phyloP scores from a whole-genome alignment of 179 eudicot species.

The Beta lomatogona region DNA sequence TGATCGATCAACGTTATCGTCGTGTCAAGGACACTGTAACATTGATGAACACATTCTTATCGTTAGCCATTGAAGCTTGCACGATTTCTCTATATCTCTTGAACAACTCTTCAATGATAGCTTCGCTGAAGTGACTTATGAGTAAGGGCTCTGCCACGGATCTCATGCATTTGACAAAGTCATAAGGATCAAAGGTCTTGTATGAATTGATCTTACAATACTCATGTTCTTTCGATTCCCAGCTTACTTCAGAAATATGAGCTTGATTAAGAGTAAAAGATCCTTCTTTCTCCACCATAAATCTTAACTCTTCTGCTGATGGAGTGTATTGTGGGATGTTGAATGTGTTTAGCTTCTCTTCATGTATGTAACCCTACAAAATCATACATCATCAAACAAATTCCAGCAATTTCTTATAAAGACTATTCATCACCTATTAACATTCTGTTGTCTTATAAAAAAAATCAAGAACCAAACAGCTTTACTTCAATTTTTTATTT shows the following conservation, averaged over 20 bases:
- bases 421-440: too few species aligned
- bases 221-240: not conserved
- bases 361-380: conserved; percentile 6
- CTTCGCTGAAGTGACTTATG: conserved; percentile 41
- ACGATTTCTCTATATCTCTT: conserved; percentile 28
- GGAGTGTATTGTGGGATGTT: conserved; percentile 18
- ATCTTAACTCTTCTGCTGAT: not conserved
- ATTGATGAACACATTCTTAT: conserved; percentile 33
- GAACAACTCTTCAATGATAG: conserved; percentile 41
- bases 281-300: conserved; percentile 4
- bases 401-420: too few species aligned
- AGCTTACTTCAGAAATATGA: not conserved
- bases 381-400: too few species aligned
- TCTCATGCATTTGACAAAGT: conserved; percentile 43
- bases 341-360: conserved; percentile 18
- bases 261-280: conserved; percentile 5
- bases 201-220: not conserved
- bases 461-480: too few species aligned
- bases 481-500: too few species aligned
- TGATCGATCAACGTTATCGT: conserved; percentile 4
- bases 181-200: not conserved
- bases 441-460: too few species aligned
- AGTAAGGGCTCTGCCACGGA: conserved; percentile 43
- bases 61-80: conserved; percentile 28
- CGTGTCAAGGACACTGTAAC: conserved; percentile 35